Evolutionary conservation across 2,329 filamentous ascomycete species (phyloP), one percentile per base, ranked within the genome.

Genomic region (Alternaria infectoria): DNA sequence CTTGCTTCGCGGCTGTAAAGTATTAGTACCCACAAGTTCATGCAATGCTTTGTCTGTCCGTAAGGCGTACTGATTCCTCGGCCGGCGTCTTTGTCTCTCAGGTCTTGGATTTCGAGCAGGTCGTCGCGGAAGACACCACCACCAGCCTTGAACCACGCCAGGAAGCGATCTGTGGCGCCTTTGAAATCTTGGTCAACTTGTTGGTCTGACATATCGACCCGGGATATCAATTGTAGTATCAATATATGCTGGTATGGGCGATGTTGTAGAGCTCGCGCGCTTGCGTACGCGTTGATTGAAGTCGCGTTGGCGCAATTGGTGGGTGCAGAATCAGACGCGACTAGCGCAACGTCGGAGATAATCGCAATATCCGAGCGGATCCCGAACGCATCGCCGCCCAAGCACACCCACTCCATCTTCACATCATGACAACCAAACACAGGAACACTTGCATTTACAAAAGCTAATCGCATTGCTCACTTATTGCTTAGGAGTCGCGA

Each of bases 41-140:
- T 4, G 3, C 23, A 5, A 5, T 23, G 23, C 12, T 12, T 4
- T 6, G 15, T n/a, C 1, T 6, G 9, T 2, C 6, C 12, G 10
- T 10, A 36, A 0, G 3, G 15, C 69, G n/a, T 54, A 73, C 71
- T 55, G 21, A 73, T 73, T 30, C 71, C 71, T 45, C 71, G 62
- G 10, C 71, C 71, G 3, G 71, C 69, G n/a, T 69, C 69, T 23
- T 61, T 60, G 3, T 62, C 51, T 36, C 71, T 66, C 7, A 73
- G 26, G 13, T 73, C 71, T 50, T 57, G 61, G 8, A 73, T 70
- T 30, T 69, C 68, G 1, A 73, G 56, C 26, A 73, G 54, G 9
- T 73, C 71, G 3, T 73, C 68, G 8, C 56, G 65, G 19, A 73
- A 72, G 12, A 68, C 60, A 17, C 71, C 71, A 2, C 71, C 71